Conservation (phyloP, 1,284 basidiomycete genomes). For the Cystobasidiaceae sp. region DNA sequence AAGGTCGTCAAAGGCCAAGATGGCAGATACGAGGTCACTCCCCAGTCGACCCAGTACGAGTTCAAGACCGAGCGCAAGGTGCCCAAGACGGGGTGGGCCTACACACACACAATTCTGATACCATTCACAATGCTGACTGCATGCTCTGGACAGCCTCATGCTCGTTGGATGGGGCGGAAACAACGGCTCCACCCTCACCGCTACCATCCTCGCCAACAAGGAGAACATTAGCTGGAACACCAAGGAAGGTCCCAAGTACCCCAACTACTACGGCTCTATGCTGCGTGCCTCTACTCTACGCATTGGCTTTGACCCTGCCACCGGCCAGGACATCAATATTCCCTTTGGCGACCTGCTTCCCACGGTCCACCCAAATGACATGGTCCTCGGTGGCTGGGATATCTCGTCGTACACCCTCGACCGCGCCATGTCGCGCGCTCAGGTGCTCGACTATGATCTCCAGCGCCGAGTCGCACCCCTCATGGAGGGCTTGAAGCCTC, state of each 20-base stretch:
- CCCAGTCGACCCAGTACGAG: constrained; percentile 72
- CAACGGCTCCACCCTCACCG: constrained; percentile 91
- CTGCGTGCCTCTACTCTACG: constrained; percentile 92
- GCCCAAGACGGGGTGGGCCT: constrained; percentile 80
- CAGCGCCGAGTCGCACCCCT: constrained; percentile 88
- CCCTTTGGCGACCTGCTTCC: constrained; percentile 90
- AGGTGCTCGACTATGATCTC: constrained; percentile 93
- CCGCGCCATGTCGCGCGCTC: constrained; percentile 85
- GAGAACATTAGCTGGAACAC: constrained; percentile 94
- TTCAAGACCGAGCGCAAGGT: constrained; percentile 87
- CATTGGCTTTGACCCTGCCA: constrained; percentile 74
- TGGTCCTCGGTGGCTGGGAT: constrained; percentile 97
- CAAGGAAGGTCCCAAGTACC: constrained; percentile 84
- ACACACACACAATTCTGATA: too few species aligned
- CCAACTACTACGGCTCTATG: constrained; percentile 85
- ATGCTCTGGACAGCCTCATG: constrained; percentile 65
- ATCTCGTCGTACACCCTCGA: constrained; percentile 82
- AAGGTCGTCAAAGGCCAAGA: constrained; percentile 61
- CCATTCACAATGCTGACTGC: constrained; percentile 31
- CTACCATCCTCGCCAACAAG: constrained; percentile 92
- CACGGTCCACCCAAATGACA: constrained; percentile 98
- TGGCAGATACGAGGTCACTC: constrained; percentile 67
- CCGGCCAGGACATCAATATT: constrained; percentile 87
- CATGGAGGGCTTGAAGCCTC: constrained; percentile 76
- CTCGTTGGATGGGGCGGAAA: constrained; percentile 96